Base-by-base conservation (phyloP, 345 rosid species). In the Gossypium mustelinum region DNA sequence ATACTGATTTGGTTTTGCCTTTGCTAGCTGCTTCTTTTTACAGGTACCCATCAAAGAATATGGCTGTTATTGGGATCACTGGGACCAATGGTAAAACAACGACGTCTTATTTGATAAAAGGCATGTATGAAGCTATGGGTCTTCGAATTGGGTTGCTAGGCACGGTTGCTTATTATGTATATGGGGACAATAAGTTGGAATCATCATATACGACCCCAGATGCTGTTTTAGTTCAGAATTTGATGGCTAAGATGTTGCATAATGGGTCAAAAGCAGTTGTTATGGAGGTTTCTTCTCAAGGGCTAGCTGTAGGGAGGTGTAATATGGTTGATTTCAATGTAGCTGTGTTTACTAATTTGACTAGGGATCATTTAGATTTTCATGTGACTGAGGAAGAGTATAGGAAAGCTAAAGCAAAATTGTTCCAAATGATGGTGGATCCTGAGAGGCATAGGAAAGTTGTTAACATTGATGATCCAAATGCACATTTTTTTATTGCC, bases 211-310 rank as follows among this genome's bases (percentile, higher is more conserved):
- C 87, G 6, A 79, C 85, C 50, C 89, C 94, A 4, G 97, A 92
- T 87, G 88, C 97, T 22, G 93, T 89, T 75, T 59, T 87, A 83
- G 92, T 92, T 83, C 98, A 94, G 84, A 89, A 89, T 77, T 84
- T 87, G 89, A 92, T 92, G 94, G 98, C 97, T 69, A 94, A 91
- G 90, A 92, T 94, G 97, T 81, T 90, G 58, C 89, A 88, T 77
- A 94, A 92, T 65, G 97, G 97, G 74, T 87, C 93, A 50, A 97
- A 94, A 82, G 88, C 97, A 25, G 81, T 89, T 65, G 95, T 92
- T 56, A 86, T 92, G 94, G 98, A 92, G 87, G 88, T 92, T 54
- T 88, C 97, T 82, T 87, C 92, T 60, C 86, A 89, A 45, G 90
- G 84, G 56, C 85, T 92, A 73, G 89, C 94, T 57, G 62, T 78